These are phyloP conservation scores for Phytophthora rubi DNA, from an alignment of 352 stramenopile species.

Conservation along the genomic window DNA sequence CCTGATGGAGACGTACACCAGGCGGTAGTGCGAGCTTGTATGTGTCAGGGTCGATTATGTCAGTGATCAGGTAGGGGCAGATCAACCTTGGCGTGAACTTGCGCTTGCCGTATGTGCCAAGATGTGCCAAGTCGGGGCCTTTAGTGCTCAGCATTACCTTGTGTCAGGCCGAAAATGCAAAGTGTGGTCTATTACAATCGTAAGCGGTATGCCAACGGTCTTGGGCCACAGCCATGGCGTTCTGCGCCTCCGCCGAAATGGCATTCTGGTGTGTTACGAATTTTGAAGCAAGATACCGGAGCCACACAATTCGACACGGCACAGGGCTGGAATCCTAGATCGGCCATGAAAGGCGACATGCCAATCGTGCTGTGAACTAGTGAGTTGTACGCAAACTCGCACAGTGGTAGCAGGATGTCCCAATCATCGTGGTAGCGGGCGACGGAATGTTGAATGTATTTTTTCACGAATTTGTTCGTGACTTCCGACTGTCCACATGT, in stretches of 20 bases:
- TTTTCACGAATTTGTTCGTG: neutral
- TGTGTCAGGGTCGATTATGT: no score
- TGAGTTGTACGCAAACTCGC: neutral
- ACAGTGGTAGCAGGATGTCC: neutral
- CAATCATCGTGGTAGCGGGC: neutral
- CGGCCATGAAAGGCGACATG: constrained; percentile 28
- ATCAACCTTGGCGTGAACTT: no score
- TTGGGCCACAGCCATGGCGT: constrained; percentile 15
- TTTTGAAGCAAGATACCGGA: neutral
- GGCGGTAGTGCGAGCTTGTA: no score
- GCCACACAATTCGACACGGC: constrained; percentile 2
- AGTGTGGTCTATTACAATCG: no score
- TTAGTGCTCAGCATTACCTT: no score
- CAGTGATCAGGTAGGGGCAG: no score
- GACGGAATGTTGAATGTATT: neutral
- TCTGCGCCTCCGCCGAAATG: constrained; percentile 10
- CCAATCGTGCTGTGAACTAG: neutral
- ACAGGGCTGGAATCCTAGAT: constrained; percentile 21
- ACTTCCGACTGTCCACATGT: neutral
- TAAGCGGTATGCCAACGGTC: neutral
- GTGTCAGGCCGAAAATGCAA: no score
- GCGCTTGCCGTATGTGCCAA: no score
- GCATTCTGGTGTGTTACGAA: constrained; percentile 16
- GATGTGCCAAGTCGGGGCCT: no score
- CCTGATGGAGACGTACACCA: no score